Evolutionary conservation across 2,329 filamentous ascomycete species (phyloP).

Genomic region (Talaromyces sp.): DNA sequence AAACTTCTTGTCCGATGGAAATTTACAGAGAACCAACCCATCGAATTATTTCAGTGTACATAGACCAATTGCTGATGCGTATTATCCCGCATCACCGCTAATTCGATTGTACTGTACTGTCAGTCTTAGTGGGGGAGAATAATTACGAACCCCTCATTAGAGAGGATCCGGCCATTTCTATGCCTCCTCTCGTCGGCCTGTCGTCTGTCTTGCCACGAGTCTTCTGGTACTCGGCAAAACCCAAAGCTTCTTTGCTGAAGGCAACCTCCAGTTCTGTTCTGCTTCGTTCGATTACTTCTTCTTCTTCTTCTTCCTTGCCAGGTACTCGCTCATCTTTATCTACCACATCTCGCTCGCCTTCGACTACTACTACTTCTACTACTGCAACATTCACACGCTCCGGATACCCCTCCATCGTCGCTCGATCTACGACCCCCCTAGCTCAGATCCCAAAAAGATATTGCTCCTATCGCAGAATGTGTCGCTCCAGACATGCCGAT

Average conservation of each 20-base stretch:
- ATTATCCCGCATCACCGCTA: background rate
- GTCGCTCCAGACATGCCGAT: slow-evolving; percentile 62
- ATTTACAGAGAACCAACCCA: background rate
- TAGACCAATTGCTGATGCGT: background rate
- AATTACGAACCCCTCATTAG: slow-evolving; percentile 5
- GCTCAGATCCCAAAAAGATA: slow-evolving; percentile 41
- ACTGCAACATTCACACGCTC: slow-evolving; percentile 16
- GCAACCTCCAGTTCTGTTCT: background rate
- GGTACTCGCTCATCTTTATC: slow-evolving; percentile 12
- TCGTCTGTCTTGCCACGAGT: slow-evolving; percentile 11
- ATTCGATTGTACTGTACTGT: background rate
- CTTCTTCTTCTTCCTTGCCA: background rate
- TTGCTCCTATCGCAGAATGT: slow-evolving; percentile 72
- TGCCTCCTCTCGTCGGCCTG: slow-evolving; percentile 11
- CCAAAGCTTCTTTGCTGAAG: slow-evolving; percentile 8
- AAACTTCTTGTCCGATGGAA: background rate
- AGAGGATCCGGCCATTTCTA: background rate
- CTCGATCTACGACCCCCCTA: slow-evolving; percentile 18
- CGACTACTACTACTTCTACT: slow-evolving; percentile 22
- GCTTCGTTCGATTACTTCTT: background rate
- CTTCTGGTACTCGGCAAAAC: slow-evolving; percentile 9
- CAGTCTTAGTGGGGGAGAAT: background rate
- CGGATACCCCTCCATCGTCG: slow-evolving; percentile 21
- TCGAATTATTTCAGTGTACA: background rate
- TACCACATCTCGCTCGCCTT: slow-evolving; percentile 12